A percentile compares a stretch with the other conserved stretches of the same genome.
These are phyloP conservation scores for Polyplosphaeria fusca DNA, from an alignment of 495 filamentous ascomycete species.

Conservation along the genomic window DNA sequence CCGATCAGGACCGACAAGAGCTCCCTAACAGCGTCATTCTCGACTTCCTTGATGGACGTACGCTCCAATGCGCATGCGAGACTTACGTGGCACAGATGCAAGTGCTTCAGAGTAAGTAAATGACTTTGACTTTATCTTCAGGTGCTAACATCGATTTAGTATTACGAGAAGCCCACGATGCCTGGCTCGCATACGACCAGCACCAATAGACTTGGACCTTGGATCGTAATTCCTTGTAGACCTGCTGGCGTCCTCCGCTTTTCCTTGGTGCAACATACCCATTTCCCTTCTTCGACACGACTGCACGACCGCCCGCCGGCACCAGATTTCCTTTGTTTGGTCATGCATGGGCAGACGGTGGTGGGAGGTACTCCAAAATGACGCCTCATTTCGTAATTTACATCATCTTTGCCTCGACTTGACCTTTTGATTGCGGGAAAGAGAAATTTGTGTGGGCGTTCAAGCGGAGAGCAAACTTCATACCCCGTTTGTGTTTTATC, in stretches of 20 bases:
- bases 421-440: too few species aligned
- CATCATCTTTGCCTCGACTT: too few species aligned
- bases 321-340: slow-evolving; percentile 17
- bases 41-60: slow-evolving; percentile 79
- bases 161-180: slow-evolving; percentile 33
- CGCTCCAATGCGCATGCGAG: slow-evolving; percentile 67
- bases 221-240: background rate
- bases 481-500: too few species aligned
- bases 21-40: slow-evolving; percentile 78
- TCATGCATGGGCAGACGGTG: slow-evolving; percentile 13
- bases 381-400: too few species aligned
- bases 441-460: too few species aligned
- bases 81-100: slow-evolving; percentile 28
- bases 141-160: slow-evolving; percentile 24
- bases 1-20: slow-evolving; percentile 85
- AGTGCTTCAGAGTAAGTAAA: slow-evolving; percentile 32
- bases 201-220: background rate
- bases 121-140: background rate
- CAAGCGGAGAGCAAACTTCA: too few species aligned
- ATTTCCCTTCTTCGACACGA: slow-evolving; percentile 9
- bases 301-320: slow-evolving; percentile 18
- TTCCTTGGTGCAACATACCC: slow-evolving; percentile 11
- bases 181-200: slow-evolving; percentile 33
- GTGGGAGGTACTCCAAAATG: too few species aligned
- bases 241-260: background rate